Percentiles rank a stretch among this genome's conserved stretches.
phyloP scores from a whole-genome alignment of 1,139 yeast species.

The Eremothecium sinecaudum region DNA sequence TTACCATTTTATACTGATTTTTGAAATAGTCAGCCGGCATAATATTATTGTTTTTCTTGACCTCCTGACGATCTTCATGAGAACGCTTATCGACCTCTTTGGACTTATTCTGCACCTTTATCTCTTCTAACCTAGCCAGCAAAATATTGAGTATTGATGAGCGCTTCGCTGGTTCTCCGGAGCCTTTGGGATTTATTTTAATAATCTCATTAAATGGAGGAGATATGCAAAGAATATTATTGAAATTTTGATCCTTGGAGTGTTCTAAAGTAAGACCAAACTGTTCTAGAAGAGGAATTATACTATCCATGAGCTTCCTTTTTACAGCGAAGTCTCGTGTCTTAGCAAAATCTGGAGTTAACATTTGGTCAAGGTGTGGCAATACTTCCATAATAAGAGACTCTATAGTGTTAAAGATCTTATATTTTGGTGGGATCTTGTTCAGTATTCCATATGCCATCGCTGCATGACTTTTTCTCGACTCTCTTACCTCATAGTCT shows the following conservation, averaged over 20 bases:
- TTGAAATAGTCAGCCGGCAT: slow-evolving; percentile 33
- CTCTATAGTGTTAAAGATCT: slow-evolving; percentile 14
- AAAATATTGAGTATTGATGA: slow-evolving; percentile 29
- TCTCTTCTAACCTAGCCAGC: slow-evolving; percentile 37
- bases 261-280: slow-evolving; percentile 28
- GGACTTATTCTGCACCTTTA: slow-evolving; percentile 33
- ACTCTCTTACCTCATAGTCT: slow-evolving; percentile 23
- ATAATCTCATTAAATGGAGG: slow-evolving; percentile 30
- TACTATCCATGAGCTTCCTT: slow-evolving; percentile 19
- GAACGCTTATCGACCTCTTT: slow-evolving; percentile 26
- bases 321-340: slow-evolving; percentile 23
- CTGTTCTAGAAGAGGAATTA: slow-evolving; percentile 27
- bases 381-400: slow-evolving; percentile 32
- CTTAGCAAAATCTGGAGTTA: slow-evolving; percentile 37
- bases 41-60: slow-evolving; percentile 25
- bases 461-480: slow-evolving; percentile 10
- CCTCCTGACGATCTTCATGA: slow-evolving; percentile 20
- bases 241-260: slow-evolving; percentile 23
- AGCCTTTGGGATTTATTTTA: slow-evolving; percentile 17
- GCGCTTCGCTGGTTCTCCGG: slow-evolving; percentile 26
- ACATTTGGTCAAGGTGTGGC: slow-evolving; percentile 40
- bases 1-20: slow-evolving; percentile 27
- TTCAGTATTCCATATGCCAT: slow-evolving; percentile 5
- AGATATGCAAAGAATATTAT: slow-evolving; percentile 24
- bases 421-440: slow-evolving; percentile 14